Base-by-base conservation (phyloP, 768 basidiomycete species). In the Trametes cinnabarina region DNA sequence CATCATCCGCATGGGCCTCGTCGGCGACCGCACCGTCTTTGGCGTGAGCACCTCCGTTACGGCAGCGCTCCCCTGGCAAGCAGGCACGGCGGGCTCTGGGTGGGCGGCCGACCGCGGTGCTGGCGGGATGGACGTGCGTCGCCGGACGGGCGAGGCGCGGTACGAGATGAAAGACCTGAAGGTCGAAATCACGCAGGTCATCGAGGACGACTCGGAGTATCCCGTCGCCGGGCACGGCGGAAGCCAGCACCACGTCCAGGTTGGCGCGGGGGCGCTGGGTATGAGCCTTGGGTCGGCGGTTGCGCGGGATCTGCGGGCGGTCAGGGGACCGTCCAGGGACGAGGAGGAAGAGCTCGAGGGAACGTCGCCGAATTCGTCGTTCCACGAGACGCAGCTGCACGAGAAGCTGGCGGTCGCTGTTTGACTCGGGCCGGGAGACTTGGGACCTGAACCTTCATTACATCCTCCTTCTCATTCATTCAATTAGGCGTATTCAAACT, bases 1-100 rank as follows among this genome's bases (percentile, higher is more conserved):
- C 43, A 75, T 76, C 34, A 68, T 77, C 22, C 77, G 75, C 30
- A 65, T 76, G 37, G 74, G 70, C n/a, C 47, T 57, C 26, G 44
- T 53, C 23, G 44, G 26, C 10, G 57, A 55, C 25, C 51, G 48
- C 28, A 23, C 15, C n/a, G 22, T 65, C 32, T 47, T 46, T 32
- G 51, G 48, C 23, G 22, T 37, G 2, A 14, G n/a, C 25, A 52
- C 48, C 4, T 25, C 37, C 5, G 37, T 5, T 15, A 39, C 37
- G 15, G 37, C 37, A n/a, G 37, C 14, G 5, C 37, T 39, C 10
- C 37, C 37, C n/a, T 39, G 37, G 37, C 37, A 39, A 39, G 37
- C 37, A 4, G 37, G 37, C 14, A 39, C 37, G 14, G 9, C 25
- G 15, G 55, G 46, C 22, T 40, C 57, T 23, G 22, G 35, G 25